Conservation (phyloP, 2,329 filamentous ascomycete species). For the Truncatella angustata region DNA sequence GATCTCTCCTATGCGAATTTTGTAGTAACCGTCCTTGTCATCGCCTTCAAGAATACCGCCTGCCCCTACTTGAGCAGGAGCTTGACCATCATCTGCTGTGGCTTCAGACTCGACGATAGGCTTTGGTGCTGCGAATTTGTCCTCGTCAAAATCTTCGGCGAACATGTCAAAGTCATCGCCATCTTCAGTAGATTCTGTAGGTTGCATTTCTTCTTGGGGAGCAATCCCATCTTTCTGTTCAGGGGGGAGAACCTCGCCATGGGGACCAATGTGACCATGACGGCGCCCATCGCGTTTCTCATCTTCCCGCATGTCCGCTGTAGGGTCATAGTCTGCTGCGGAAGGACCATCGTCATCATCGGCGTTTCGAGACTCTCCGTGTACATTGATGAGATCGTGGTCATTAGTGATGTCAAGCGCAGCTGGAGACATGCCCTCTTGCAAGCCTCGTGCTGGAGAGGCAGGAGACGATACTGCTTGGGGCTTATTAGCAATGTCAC, state of each 20-base stretch:
- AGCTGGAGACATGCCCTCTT: constrained; percentile 54
- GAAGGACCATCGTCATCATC: constrained; percentile 66
- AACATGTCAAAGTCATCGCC: constrained; percentile 82
- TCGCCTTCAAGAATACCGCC: constrained; percentile 87
- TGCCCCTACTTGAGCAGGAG: constrained; percentile 52
- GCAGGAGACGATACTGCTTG: constrained; percentile 33
- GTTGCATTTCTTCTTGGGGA: constrained; percentile 33
- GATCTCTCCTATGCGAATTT: constrained; percentile 87
- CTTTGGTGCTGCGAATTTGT: constrained; percentile 60
- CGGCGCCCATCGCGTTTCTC: constrained; percentile 58
- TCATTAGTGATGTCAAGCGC: constrained; percentile 65
- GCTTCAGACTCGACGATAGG: constrained; percentile 31
- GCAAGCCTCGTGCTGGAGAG: constrained; percentile 41
- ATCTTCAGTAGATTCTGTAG: constrained; percentile 47
- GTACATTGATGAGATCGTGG: constrained; percentile 63
- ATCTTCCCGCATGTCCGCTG: constrained; percentile 73
- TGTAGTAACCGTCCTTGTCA: constrained; percentile 94
- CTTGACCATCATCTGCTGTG: constrained; percentile 42
- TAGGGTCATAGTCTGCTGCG: constrained; percentile 77
- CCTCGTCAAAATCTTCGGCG: constrained; percentile 72
- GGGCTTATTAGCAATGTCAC: constrained; percentile 19
- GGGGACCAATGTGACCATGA: constrained; percentile 48
- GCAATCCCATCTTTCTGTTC: constrained; percentile 29
- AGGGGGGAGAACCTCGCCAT: constrained; percentile 54
- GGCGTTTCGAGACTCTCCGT: constrained; percentile 37